Percentiles rank a stretch among this genome's conserved stretches.
Evolutionary conservation across 805 yeast genomes (phyloP).

Genomic region (Saccharomyces eubayanus): DNA sequence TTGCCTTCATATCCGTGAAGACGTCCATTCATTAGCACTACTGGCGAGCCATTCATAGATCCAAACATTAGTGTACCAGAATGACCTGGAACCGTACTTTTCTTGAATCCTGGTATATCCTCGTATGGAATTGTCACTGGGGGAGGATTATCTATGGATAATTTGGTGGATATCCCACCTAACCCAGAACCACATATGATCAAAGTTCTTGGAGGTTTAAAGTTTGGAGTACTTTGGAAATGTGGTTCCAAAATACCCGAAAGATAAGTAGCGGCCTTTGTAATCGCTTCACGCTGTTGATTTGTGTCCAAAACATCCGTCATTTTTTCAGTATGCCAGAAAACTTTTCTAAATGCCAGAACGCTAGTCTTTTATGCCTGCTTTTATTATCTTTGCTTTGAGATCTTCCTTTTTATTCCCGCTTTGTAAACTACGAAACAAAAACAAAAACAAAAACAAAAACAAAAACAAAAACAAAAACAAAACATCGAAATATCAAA

Average conservation of each 20-base stretch:
- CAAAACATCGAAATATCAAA: neutral
- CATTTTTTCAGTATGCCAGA: neutral
- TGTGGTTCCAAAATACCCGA: neutral
- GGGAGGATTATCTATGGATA: conserved; percentile 29
- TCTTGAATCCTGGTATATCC: conserved; percentile 70
- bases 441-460: neutral
- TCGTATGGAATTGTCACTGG: conserved; percentile 50
- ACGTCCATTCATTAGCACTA: conserved; percentile 89
- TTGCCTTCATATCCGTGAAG: conserved; percentile 91
- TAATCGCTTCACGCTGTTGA: neutral
- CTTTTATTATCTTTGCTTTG: neutral
- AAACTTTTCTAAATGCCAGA: neutral
- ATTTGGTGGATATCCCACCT: conserved; percentile 66
- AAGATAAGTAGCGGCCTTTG: neutral
- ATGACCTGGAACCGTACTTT: conserved; percentile 86
- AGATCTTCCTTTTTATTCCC: neutral
- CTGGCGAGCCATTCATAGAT: conserved; percentile 61
- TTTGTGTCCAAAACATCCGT: neutral
- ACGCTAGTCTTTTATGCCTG: neutral
- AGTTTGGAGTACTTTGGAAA: neutral
- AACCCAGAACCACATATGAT: conserved; percentile 94
- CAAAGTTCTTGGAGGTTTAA: conserved; percentile 48
- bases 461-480: neutral
- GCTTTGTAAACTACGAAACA: neutral
- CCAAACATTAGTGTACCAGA: conserved; percentile 80